phyloP scores from a whole-genome alignment of 345 rosid species.

The Syzygium grande region DNA sequence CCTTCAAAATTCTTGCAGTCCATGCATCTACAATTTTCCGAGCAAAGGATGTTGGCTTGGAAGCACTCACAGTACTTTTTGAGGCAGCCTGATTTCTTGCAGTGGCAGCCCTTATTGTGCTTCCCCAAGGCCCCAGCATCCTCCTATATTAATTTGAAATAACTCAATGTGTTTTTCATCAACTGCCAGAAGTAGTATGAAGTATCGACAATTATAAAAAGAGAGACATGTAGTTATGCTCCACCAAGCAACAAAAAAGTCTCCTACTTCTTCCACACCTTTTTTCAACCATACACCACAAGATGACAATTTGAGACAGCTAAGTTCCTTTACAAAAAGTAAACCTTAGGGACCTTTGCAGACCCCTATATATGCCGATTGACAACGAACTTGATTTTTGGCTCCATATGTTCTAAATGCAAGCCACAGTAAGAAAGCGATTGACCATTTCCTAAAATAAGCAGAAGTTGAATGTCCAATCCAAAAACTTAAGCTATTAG shows the following conservation, averaged over 20 bases:
- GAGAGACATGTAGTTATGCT: neutral
- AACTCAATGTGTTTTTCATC: neutral
- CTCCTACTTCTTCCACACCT: neutral
- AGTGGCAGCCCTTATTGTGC: conserved; percentile 99
- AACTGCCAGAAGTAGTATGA: neutral
- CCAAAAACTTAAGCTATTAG: neutral
- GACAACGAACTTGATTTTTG: neutral
- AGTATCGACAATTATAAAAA: neutral
- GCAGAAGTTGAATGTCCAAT: neutral
- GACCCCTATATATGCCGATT: neutral
- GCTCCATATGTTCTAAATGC: neutral
- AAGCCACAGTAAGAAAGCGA: neutral
- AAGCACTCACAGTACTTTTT: conserved; percentile 98
- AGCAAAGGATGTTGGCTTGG: conserved; percentile 95
- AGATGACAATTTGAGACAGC: neutral
- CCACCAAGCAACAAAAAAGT: neutral
- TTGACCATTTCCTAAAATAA: neutral
- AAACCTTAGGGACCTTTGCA: neutral
- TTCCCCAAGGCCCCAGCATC: conserved; percentile 76
- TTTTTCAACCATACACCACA: neutral
- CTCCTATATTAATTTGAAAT: conserved; percentile 40
- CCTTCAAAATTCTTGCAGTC: conserved; percentile 98
- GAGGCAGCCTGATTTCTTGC: conserved; percentile 98
- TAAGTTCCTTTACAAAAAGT: neutral
- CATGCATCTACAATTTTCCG: conserved; percentile 93